Conservation (phyloP, 169 alveolate species). For the Plasmodium gallinaceum region DNA sequence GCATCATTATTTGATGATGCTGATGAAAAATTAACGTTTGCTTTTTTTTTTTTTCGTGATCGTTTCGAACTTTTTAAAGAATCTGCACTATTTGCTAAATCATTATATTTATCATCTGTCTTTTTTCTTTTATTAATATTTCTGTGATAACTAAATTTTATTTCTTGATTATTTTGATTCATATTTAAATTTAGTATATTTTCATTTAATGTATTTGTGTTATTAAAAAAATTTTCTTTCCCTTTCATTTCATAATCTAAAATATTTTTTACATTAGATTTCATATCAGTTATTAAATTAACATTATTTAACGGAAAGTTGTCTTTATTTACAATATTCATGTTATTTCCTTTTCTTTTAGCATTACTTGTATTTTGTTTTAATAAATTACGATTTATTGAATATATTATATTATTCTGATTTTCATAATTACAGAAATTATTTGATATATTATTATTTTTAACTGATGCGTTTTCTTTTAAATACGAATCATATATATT, state of each 20-base stretch:
- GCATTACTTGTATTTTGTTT: background rate
- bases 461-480: background rate
- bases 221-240: background rate
- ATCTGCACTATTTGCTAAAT: background rate
- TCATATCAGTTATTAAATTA: background rate
- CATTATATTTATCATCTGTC: conserved; percentile 16
- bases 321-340: background rate
- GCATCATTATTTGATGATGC: conserved; percentile 31
- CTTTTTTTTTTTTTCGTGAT: conserved; percentile 47
- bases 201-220: background rate
- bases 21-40: conserved; percentile 13
- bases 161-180: conserved; percentile 9
- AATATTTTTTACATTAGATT: background rate
- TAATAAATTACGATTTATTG: conserved; percentile 1
- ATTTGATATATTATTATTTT: background rate
- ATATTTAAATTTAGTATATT: conserved; percentile 18
- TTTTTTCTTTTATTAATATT: conserved; percentile 27
- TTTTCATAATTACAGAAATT: background rate
- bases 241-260: conserved; percentile 5
- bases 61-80: conserved; percentile 1
- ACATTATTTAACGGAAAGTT: background rate
- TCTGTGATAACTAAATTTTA: background rate
- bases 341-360: background rate
- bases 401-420: conserved; percentile 9
- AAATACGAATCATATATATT: conserved; percentile 6